Percentiles rank a stretch among this genome's conserved stretches.
phyloP scores from a whole-genome alignment of 768 basidiomycete species.

The Serendipita sp. region DNA sequence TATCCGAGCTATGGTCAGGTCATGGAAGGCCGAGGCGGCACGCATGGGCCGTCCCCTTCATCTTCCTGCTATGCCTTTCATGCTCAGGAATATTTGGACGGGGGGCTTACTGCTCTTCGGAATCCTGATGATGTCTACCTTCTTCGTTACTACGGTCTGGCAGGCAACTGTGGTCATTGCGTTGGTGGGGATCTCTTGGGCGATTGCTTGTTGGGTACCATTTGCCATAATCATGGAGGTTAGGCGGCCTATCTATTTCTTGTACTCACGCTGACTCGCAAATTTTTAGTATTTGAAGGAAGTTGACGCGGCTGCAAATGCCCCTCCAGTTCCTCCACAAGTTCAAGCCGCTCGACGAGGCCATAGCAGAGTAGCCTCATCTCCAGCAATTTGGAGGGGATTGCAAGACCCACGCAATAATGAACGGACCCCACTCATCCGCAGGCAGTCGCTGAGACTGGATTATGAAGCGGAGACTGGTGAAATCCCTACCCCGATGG shows the following conservation, averaged over 20 bases:
- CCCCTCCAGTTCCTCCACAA: background rate
- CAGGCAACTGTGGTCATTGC: slow-evolving; percentile 72
- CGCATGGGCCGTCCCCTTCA: slow-evolving; percentile 55
- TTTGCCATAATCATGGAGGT: slow-evolving; percentile 98
- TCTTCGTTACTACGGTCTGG: slow-evolving; percentile 64
- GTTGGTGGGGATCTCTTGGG: slow-evolving; percentile 87
- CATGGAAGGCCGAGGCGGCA: slow-evolving; percentile 78
- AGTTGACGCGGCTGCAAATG: slow-evolving; percentile 24
- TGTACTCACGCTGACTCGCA: background rate
- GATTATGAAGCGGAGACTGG: slow-evolving; percentile 20
- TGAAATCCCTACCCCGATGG: slow-evolving; percentile 34
- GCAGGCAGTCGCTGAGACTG: slow-evolving; percentile 24
- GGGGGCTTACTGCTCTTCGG: slow-evolving; percentile 72
- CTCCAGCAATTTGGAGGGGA: slow-evolving; percentile 16
- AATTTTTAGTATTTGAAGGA: slow-evolving; percentile 54
- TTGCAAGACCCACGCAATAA: slow-evolving; percentile 12
- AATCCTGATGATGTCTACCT: slow-evolving; percentile 63
- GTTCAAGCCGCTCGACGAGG: slow-evolving; percentile 13
- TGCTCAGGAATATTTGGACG: slow-evolving; percentile 88
- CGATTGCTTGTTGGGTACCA: slow-evolving; percentile 95
- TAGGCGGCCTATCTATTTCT: slow-evolving; percentile 13
- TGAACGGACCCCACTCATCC: slow-evolving; percentile 19
- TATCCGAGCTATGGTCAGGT: slow-evolving; percentile 51
- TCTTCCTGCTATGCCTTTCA: slow-evolving; percentile 78
- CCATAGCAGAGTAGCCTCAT: slow-evolving; percentile 21